Base-by-base conservation (phyloP, 2,329 filamentous ascomycete species). In the Geosmithia putterillii region DNA sequence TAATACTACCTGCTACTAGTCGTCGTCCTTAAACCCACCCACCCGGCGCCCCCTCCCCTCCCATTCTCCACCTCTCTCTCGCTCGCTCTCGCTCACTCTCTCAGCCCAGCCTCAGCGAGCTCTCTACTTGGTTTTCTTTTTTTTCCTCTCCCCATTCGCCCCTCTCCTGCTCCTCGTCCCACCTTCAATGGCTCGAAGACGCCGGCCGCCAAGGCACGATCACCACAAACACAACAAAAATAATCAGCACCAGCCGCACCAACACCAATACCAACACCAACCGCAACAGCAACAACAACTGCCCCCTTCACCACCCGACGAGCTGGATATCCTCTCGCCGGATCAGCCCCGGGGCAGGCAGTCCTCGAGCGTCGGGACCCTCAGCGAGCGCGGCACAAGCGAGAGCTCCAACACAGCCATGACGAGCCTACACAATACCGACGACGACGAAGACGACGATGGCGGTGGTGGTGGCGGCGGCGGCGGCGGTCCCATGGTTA, bases 361-460 rank as follows among this genome's bases (percentile, higher is more conserved):
- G 46, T 62, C 61, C 38, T 62, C 55, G 36, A 61, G 55, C 51
- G 59, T 60, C 46, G 55, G 52, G 39, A 57, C 55, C 40, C 43
- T 52, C 40, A 63, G 58, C 50, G 56, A 59, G 44, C 47, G 51
- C 45, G 54, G 50, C 37, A 50, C 51, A 20, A 61, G 59, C 50
- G 58, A 62, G 46, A 56, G 53, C 42, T 51, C 28, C 28, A 55
- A 56, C 9, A 63, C 60, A 41, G 57, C 57, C 45, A 63, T 62
- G 61, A 62, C 63, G 39, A 64, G 59, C 45, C 48, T 64, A 45
- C 50, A 54, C 48, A 52, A 54, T 41, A 56, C 52, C n/a, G 57
- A 62, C 42, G 57, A 63, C 42, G 58, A 57, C 28, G 28, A 32
- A 4, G 28, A 32, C 10, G 28, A 32, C 3, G 28, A 32, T 12